Conservation (phyloP, 1,284 basidiomycete genomes). For the Ganoderma resinaceum region DNA sequence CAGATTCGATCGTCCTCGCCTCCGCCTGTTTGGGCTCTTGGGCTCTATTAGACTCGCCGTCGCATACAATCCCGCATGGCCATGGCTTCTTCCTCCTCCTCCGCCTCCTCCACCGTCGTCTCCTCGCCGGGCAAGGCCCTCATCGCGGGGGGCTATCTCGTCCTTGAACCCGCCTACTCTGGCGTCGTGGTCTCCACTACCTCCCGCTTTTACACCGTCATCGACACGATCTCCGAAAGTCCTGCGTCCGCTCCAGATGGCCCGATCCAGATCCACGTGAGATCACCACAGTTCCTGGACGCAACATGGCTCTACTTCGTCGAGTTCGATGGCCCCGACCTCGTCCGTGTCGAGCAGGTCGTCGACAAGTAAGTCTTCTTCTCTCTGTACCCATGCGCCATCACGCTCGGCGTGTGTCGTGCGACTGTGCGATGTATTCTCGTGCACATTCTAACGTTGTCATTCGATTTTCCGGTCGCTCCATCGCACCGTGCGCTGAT, state of each 20-base stretch:
- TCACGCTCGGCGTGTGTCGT: background rate
- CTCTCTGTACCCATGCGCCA: background rate
- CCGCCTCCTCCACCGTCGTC: slow-evolving; percentile 63
- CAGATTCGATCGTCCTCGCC: slow-evolving; percentile 3
- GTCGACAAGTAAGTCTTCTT: slow-evolving; percentile 50
- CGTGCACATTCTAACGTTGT: slow-evolving; percentile 1
- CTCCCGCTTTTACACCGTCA: slow-evolving; percentile 89
- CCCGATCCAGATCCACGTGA: slow-evolving; percentile 67
- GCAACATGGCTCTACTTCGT: slow-evolving; percentile 84
- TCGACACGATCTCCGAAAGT: slow-evolving; percentile 44
- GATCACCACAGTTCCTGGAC: slow-evolving; percentile 89
- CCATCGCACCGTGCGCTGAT: background rate
- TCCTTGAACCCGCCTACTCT: slow-evolving; percentile 84
- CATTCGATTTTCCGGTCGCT: slow-evolving; percentile 5
- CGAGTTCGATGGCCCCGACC: slow-evolving; percentile 44
- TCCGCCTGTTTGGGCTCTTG: background rate
- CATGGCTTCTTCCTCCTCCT: slow-evolving; percentile 33
- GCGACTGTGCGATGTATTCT: background rate
- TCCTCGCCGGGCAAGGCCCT: slow-evolving; percentile 97
- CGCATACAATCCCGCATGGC: background rate
- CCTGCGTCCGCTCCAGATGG: slow-evolving; percentile 23
- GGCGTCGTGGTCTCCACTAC: slow-evolving; percentile 92
- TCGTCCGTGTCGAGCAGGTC: slow-evolving; percentile 53
- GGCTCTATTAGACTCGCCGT: background rate
- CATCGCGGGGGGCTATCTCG: slow-evolving; percentile 93